phyloP scores from a whole-genome alignment of 805 yeast species.

The Schwanniomyces pseudopolymorphus region DNA sequence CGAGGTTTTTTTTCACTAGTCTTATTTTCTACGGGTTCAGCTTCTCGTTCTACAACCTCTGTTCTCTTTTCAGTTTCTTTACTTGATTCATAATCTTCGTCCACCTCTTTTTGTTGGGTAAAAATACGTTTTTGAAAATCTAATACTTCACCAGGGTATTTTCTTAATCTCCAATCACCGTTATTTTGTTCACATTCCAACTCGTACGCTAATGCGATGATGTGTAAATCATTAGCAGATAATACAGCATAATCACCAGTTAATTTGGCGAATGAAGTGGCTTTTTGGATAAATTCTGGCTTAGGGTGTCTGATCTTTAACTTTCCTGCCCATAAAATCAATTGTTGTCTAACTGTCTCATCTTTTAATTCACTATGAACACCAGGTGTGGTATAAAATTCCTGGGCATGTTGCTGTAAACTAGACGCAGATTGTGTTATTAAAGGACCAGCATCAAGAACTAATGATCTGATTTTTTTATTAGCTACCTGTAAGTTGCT shows the following conservation, averaged over 20 bases:
- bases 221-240: conserved; percentile 88
- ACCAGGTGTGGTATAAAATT: conserved; percentile 89
- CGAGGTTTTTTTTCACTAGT: conserved; percentile 24
- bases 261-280: conserved; percentile 71
- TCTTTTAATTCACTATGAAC: conserved; percentile 85
- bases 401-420: conserved; percentile 65
- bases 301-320: conserved; percentile 77
- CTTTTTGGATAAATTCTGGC: conserved; percentile 59
- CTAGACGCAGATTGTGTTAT: conserved; percentile 80
- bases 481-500: neutral
- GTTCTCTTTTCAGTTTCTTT: conserved; percentile 6
- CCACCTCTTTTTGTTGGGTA: neutral
- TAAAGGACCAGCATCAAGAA: conserved; percentile 93
- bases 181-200: conserved; percentile 68
- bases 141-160: conserved; percentile 64
- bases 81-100: neutral
- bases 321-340: conserved; percentile 76
- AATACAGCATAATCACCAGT: conserved; percentile 92
- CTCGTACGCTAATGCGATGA: conserved; percentile 88
- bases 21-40: conserved; percentile 10
- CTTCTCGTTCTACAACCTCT: conserved; percentile 13
- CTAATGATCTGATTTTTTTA: conserved; percentile 53
- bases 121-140: conserved; percentile 19
- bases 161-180: conserved; percentile 72
- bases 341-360: conserved; percentile 75